phyloP scores from a whole-genome alignment of 108 stramenopile species.

The Craspedostauros australis region DNA sequence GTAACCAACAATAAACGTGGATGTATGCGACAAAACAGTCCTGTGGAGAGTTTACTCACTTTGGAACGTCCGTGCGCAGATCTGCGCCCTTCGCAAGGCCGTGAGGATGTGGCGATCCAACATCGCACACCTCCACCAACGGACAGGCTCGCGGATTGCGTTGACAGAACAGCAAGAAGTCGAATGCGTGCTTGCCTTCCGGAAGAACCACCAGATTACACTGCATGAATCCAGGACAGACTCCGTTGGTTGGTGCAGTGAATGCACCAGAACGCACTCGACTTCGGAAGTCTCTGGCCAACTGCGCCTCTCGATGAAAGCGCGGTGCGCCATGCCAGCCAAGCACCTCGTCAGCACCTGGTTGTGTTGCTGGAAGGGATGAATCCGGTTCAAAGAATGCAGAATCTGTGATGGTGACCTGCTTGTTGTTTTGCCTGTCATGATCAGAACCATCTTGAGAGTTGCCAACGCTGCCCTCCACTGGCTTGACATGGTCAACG shows the following conservation, averaged over 20 bases:
- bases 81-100: conserved; percentile 47
- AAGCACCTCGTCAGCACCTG: conserved; percentile 8
- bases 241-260: conserved; percentile 61
- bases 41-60: conserved; percentile 49
- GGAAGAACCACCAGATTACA: conserved; percentile 85
- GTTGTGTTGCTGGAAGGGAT: neutral
- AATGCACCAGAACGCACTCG: conserved; percentile 34
- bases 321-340: conserved; percentile 42
- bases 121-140: conserved; percentile 76
- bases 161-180: conserved; percentile 88
- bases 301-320: conserved; percentile 12
- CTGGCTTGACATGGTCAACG: too few relatives aligned
- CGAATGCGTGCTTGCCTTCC: conserved; percentile 54
- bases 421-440: neutral
- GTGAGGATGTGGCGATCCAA: conserved; percentile 34
- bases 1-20: too few relatives aligned
- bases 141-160: conserved; percentile 84
- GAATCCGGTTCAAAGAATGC: neutral
- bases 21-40: too few relatives aligned
- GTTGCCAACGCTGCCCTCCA: too few relatives aligned
- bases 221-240: conserved; percentile 76
- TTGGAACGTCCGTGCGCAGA: conserved; percentile 63
- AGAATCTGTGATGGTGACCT: neutral
- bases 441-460: too few relatives aligned
- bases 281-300: conserved; percentile 32